Conservation (phyloP, 2,329 filamentous ascomycete species). For the Aphanocladium album region DNA sequence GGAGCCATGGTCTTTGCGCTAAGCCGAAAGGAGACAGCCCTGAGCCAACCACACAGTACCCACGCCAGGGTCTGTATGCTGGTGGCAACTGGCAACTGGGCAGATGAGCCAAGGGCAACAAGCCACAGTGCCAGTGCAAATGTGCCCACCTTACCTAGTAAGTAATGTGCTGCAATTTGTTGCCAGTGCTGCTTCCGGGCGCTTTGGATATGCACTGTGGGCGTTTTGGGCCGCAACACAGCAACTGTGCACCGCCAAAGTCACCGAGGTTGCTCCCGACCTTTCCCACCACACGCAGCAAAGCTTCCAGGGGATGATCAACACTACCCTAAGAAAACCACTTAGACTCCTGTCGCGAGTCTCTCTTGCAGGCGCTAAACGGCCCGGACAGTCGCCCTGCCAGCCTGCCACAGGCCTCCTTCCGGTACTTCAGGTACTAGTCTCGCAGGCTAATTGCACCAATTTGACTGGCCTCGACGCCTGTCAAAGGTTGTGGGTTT, state of each 20-base stretch:
- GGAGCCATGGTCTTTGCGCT: neutral
- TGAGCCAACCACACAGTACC: neutral
- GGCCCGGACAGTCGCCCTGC: neutral
- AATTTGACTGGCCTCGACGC: neutral
- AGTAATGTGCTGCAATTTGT: too few relatives aligned
- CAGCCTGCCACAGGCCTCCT: neutral
- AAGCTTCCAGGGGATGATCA: too few relatives aligned
- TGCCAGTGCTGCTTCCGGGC: too few relatives aligned
- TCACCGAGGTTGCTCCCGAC: neutral
- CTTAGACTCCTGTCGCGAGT: neutral
- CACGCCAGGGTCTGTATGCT: too few relatives aligned
- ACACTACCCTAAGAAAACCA: too few relatives aligned
- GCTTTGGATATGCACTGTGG: too few relatives aligned
- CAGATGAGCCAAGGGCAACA: neutral
- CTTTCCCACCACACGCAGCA: too few relatives aligned
- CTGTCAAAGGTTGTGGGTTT: neutral
- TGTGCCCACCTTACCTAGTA: too few relatives aligned
- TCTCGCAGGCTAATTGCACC: neutral
- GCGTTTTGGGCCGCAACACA: neutral
- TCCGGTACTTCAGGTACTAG: too few relatives aligned
- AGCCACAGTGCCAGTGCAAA: too few relatives aligned
- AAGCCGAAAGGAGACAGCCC: neutral
- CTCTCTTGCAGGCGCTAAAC: neutral
- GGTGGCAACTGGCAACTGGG: too few relatives aligned
- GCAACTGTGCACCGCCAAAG: neutral